These are phyloP conservation scores for Alternaria gansuensis DNA, from an alignment of 2,329 filamentous ascomycete species.

Conservation along the genomic window DNA sequence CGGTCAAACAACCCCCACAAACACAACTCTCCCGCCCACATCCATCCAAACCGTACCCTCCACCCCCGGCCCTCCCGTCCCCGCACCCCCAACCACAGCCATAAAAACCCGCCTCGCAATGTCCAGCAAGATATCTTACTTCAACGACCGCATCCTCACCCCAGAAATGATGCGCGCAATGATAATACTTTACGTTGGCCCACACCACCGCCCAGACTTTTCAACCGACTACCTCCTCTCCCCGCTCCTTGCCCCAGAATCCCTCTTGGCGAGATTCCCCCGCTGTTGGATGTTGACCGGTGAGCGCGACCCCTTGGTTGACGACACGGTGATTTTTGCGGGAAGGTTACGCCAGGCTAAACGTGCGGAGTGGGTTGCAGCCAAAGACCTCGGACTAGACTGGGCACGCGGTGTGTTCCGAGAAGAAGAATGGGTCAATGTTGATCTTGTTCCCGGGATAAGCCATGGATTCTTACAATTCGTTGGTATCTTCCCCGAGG, in stretches of 20 bases:
- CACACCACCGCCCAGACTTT: conserved; percentile 92
- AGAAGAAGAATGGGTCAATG: conserved; percentile 79
- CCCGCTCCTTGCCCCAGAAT: conserved; percentile 87
- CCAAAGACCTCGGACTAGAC: conserved; percentile 65
- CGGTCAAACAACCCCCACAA: conserved; percentile 29
- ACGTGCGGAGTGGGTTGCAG: conserved; percentile 63
- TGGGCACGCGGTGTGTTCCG: conserved; percentile 67
- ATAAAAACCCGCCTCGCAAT: conserved; percentile 89
- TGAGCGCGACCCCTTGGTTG: conserved; percentile 92
- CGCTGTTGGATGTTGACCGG: conserved; percentile 95
- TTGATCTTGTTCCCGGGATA: conserved; percentile 85
- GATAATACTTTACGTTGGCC: conserved; percentile 97
- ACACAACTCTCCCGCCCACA: conserved; percentile 26
- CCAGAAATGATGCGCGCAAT: conserved; percentile 99
- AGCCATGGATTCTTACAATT: conserved; percentile 96
- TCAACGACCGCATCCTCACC: conserved; percentile 91
- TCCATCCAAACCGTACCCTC: conserved; percentile 31
- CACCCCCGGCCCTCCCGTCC: conserved; percentile 37
- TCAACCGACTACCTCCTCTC: conserved; percentile 89
- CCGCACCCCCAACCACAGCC: conserved; percentile 55
- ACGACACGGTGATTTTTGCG: conserved; percentile 96
- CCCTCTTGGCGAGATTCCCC: conserved; percentile 83
- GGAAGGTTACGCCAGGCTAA: conserved; percentile 86
- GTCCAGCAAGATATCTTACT: conserved; percentile 97
- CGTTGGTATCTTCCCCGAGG: conserved; percentile 84